Conservation (phyloP, 495 filamentous ascomycete species). For the Aspergillus sparsus region DNA sequence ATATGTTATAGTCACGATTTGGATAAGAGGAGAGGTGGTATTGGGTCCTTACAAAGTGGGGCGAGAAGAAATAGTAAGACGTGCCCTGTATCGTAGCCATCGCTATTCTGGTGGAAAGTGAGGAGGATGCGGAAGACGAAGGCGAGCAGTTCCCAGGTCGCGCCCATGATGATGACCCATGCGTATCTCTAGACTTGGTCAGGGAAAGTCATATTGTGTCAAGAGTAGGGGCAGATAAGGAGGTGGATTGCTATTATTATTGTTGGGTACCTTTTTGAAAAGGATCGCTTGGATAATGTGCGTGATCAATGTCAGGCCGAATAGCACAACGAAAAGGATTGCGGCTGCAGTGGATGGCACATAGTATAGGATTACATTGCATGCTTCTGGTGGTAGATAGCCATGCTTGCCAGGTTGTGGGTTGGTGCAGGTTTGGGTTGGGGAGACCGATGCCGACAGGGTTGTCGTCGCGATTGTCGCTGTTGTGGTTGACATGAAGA, state of each 20-base stretch:
- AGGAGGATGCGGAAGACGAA: conserved; percentile 41
- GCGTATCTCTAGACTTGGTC: conserved; percentile 41
- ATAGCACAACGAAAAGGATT: conserved; percentile 38
- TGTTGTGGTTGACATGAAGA: not conserved
- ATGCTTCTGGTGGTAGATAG: conserved; percentile 36
- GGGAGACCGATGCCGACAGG: not conserved
- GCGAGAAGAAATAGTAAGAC: conserved; percentile 33
- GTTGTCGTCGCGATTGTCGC: not conserved
- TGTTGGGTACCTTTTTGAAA: conserved; percentile 30
- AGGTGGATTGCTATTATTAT: not conserved
- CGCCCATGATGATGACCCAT: conserved; percentile 56
- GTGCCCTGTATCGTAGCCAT: conserved; percentile 15
- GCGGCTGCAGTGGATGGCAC: conserved; percentile 38
- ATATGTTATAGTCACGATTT: not conserved
- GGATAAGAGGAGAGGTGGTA: not conserved
- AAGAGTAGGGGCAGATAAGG: too few species aligned
- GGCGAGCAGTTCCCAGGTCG: conserved; percentile 46
- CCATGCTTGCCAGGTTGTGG: conserved; percentile 30
- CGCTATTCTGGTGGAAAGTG: conserved; percentile 26
- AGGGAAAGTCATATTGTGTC: not conserved
- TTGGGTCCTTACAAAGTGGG: conserved; percentile 22
- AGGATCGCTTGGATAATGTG: conserved; percentile 40
- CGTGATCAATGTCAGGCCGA: conserved; percentile 28
- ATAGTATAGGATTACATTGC: conserved; percentile 30
- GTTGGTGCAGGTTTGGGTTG: conserved; percentile 1